Conservation (phyloP, 2,329 filamentous ascomycete genomes). For the Alternaria rosae region DNA sequence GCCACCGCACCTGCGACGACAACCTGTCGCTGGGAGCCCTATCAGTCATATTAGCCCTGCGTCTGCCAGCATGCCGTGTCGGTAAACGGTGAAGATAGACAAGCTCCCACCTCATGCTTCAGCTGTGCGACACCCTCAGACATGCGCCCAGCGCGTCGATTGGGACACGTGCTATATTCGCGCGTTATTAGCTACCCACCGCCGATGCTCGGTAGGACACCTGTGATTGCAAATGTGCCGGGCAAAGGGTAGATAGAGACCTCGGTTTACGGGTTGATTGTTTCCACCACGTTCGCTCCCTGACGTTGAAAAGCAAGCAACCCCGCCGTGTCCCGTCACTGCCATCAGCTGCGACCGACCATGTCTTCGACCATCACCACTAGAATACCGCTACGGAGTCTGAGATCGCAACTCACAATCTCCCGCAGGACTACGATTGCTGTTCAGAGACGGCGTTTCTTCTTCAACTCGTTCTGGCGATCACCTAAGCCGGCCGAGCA, state of each 20-base stretch:
- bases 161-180: conserved; percentile 24
- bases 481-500: conserved; percentile 24
- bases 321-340: conserved; percentile 18
- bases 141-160: conserved; percentile 62
- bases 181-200: conserved; percentile 15
- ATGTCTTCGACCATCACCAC: conserved; percentile 41
- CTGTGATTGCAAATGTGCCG: conserved; percentile 18
- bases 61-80: background rate
- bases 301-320: conserved; percentile 28
- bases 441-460: conserved; percentile 18
- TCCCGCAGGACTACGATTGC: conserved; percentile 1
- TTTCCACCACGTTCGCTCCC: conserved; percentile 19
- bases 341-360: conserved; percentile 19
- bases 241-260: conserved; percentile 22
- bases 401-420: background rate
- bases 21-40: conserved; percentile 73
- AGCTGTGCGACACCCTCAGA: conserved; percentile 68
- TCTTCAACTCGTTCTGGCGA: conserved; percentile 29
- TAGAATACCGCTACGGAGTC: conserved; percentile 12
- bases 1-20: conserved; percentile 73
- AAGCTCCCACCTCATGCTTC: conserved; percentile 68
- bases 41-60: conserved; percentile 5
- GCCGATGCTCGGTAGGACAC: conserved; percentile 18
- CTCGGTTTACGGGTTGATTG: conserved; percentile 27
- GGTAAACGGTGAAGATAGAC: background rate